Conservation (phyloP, 305 asterid species). For the Lippia alba region DNA sequence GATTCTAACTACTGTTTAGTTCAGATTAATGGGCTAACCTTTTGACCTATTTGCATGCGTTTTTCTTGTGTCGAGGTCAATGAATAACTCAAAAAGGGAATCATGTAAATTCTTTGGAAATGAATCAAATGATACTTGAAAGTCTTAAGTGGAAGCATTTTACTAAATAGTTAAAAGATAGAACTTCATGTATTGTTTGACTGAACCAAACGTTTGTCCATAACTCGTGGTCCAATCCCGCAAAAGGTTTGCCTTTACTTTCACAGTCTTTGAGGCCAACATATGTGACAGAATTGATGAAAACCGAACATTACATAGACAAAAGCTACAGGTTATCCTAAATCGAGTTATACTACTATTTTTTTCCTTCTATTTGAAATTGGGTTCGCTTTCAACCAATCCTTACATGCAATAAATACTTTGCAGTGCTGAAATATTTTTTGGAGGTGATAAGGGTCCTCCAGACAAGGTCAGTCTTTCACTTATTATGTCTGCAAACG, state of each 20-base stretch:
- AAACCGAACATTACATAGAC: conserved; percentile 2
- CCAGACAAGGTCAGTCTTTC: conserved; percentile 79
- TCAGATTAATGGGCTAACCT: too few species aligned
- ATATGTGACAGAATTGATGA: not conserved
- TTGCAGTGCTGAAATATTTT: conserved; percentile 92
- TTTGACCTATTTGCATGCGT: too few species aligned
- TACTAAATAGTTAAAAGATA: not conserved
- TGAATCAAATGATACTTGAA: not conserved
- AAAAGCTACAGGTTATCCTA: not conserved
- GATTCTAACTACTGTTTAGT: too few species aligned
- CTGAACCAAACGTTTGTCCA: not conserved
- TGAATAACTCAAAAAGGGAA: too few species aligned
- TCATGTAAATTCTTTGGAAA: not conserved
- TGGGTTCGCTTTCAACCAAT: conserved; percentile 15
- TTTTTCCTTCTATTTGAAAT: conserved; percentile 1
- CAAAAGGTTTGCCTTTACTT: not conserved
- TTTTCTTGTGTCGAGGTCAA: too few species aligned
- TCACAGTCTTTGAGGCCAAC: not conserved
- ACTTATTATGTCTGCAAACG: not conserved
- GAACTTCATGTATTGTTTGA: too few species aligned
- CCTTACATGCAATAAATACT: conserved; percentile 29
- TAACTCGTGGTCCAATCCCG: not conserved
- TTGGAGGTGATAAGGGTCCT: conserved; percentile 93
- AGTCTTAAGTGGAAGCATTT: not conserved
- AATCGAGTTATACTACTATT: not conserved